Base-by-base conservation (phyloP, 2,329 filamentous ascomycete genomes). In the Didymella pomorum region DNA sequence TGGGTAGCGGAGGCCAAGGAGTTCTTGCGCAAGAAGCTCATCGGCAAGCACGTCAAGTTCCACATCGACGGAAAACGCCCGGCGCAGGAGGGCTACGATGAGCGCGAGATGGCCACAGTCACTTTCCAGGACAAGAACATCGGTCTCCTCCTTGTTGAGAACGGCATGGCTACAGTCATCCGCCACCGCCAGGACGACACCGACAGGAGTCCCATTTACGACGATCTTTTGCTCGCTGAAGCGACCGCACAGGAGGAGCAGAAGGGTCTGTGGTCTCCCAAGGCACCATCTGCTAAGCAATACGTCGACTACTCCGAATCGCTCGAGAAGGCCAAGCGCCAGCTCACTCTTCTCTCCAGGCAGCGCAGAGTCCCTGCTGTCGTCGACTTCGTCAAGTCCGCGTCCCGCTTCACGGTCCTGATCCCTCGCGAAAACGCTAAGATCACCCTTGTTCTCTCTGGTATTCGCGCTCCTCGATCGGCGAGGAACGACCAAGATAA, bases 321-420 rank as follows among this genome's bases (percentile, higher is more conserved):
- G 60, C 80, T 94, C 7, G 94, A 98, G 76, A 97, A 97, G 80
- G 95, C 95, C 63, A 98, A 97, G 84, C 89, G 97, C 52, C 93
- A 97, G 77, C 85, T 96, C 35, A 90, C 91, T 11, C 89, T 92
- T 21, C 84, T 99, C 29, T 91, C 95, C 61, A 87, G 94, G 52
- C 93, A 97, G 77, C 94, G 92, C 83, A 94, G 91, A 78, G 89
- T 98, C 3, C 93, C 95, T 8, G 95, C 91, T 11, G 84, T 99
- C 67, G 93, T 99, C 41, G 95, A 99, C 78, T 99, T 96, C 77
- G 95, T 96, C 82, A 97, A 98, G 80, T 91, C 93, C n/a, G 95
- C 91, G 28, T 96, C 93, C 39, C 87, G 95, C 66, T 99, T 98
- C 79, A 96, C 92, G 25, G 84, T 99, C 33, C 82, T 99, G 10